These are phyloP conservation scores for Hypsizygus marmoreus DNA, from an alignment of 768 basidiomycete genomes.

Conservation along the genomic window DNA sequence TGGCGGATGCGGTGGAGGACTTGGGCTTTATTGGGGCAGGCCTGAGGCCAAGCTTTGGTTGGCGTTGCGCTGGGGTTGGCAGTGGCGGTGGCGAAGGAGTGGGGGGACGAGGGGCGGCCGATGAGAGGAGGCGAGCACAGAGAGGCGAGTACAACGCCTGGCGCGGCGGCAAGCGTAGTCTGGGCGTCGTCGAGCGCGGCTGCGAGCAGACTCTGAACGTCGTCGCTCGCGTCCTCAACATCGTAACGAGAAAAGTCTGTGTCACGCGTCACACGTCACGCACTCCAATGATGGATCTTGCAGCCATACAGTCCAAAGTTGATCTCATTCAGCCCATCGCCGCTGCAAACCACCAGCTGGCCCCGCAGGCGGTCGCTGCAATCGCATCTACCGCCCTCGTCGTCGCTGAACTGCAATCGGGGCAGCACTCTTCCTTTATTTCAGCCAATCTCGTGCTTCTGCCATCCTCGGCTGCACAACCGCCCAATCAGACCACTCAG, in stretches of 20 bases:
- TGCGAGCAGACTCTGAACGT: too few relatives aligned
- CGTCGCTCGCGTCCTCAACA: too few relatives aligned
- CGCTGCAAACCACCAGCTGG: slow-evolving; percentile 8
- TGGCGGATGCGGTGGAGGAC: slow-evolving; percentile 23
- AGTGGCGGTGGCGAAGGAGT: slow-evolving; percentile 19
- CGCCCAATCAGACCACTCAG: slow-evolving; percentile 4
- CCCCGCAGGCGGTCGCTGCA: slow-evolving; percentile 7
- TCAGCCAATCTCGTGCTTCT: slow-evolving; percentile 21
- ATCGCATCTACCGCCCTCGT: slow-evolving; percentile 22
- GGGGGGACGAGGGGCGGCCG: slow-evolving; percentile 7
- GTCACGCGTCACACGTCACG: slow-evolving; percentile 21
- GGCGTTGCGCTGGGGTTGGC: slow-evolving; percentile 33
- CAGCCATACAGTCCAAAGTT: slow-evolving; percentile 4
- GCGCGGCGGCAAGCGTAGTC: too few relatives aligned
- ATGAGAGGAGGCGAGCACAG: slow-evolving; percentile 9
- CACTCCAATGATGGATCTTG: slow-evolving; percentile 3
- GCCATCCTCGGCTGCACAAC: slow-evolving; percentile 8
- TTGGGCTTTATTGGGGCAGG: slow-evolving; percentile 61
- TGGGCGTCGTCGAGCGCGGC: too few relatives aligned
- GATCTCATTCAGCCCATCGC: slow-evolving; percentile 10
- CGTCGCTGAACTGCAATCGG: slow-evolving; percentile 16
- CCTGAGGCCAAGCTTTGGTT: slow-evolving; percentile 59
- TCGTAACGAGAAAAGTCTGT: slow-evolving; percentile 6
- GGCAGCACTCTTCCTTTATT: slow-evolving; percentile 12
- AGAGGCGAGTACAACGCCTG: too few relatives aligned